Evolutionary conservation across 1,139 yeast species (phyloP), one percentile per base, ranked within the genome.

Genomic region (Hyphopichia buzzinii): DNA sequence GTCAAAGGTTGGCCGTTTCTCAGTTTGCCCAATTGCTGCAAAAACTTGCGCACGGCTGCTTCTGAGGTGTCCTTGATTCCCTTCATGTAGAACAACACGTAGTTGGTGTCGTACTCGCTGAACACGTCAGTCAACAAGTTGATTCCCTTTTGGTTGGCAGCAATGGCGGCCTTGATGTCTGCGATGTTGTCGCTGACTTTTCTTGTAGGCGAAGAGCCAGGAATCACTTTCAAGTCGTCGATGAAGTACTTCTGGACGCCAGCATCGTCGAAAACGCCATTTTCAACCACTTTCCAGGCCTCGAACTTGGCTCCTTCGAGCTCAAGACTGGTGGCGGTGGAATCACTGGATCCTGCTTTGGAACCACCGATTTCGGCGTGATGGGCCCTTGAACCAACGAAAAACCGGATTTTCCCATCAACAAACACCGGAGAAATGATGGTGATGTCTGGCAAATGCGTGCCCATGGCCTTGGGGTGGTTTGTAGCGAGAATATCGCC

Each of bases 281-380:
- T 57, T 14, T 68, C 60, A 3, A 80, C 84, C 25, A 79, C 60
- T 50, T 77, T 74, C 62, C 74, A 76, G 4, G 79, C 72, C 40
- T 67, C 65, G 39, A 80, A 76, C 35, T 76, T 68, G 7, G 82
- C 85, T 29, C 86, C 86, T 53, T 80, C 86, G 49, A 80, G 79
- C 65, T 74, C 76, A 17, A 80, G 57, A 46, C 72, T 80, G 43
- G 73, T 74, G 15, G 84, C 77, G 45, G 73, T 72, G 4, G 84
- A 80, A 3, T 84, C 81, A 72, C 79, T 77, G 1, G 85, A 79
- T 1, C 86, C 86, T 1, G 86, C 83, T 16, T 78, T 59, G 33
- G 77, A 62, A 24, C 86, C 85, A 27, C 86, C 86, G 48, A 80
- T 79, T 49, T 80, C 86, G 4, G 84, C 76, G 49, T 80, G 85